Conservation (phyloP, 495 filamentous ascomycete species). For the Neurospora sp. region DNA sequence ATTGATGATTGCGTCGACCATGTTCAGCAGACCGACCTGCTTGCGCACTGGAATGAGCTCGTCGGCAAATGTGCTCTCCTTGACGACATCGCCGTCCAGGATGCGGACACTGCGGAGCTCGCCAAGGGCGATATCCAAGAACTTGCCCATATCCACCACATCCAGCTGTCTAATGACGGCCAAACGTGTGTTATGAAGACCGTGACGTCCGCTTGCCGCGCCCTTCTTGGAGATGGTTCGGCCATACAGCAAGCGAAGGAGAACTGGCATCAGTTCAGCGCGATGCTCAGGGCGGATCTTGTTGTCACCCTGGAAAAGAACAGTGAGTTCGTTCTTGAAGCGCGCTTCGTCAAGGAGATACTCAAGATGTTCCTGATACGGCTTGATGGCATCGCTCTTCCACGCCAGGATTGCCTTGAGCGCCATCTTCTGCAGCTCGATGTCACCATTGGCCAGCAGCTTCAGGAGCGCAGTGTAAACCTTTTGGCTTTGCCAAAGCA, state of each 20-base stretch:
- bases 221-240: slow-evolving; percentile 75
- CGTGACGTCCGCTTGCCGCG: slow-evolving; percentile 47
- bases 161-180: slow-evolving; percentile 41
- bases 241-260: slow-evolving; percentile 83
- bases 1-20: slow-evolving; percentile 80
- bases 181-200: slow-evolving; percentile 53
- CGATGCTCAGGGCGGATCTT: slow-evolving; percentile 66
- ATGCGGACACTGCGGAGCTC: slow-evolving; percentile 49
- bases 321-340: slow-evolving; percentile 83
- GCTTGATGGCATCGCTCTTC: slow-evolving; percentile 64
- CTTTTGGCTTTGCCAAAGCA: slow-evolving; percentile 64
- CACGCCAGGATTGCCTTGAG: slow-evolving; percentile 81
- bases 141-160: slow-evolving; percentile 58
- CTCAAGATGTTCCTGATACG: slow-evolving; percentile 78
- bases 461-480: slow-evolving; percentile 65
- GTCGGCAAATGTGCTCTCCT: slow-evolving; percentile 40
- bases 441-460: slow-evolving; percentile 75
- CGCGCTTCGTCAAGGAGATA: slow-evolving; percentile 84
- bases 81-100: slow-evolving; percentile 36
- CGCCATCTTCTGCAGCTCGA: slow-evolving; percentile 74
- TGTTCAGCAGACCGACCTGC: slow-evolving; percentile 79
- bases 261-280: slow-evolving; percentile 63
- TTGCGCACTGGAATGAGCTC: slow-evolving; percentile 57
- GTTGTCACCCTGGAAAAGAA: slow-evolving; percentile 76
- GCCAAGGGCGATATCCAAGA: slow-evolving; percentile 74